Percentiles rank a stretch among this genome's conserved stretches.
These are phyloP conservation scores for Gentiana dahurica DNA, from an alignment of 257 asterid genomes.

Conservation along the genomic window DNA sequence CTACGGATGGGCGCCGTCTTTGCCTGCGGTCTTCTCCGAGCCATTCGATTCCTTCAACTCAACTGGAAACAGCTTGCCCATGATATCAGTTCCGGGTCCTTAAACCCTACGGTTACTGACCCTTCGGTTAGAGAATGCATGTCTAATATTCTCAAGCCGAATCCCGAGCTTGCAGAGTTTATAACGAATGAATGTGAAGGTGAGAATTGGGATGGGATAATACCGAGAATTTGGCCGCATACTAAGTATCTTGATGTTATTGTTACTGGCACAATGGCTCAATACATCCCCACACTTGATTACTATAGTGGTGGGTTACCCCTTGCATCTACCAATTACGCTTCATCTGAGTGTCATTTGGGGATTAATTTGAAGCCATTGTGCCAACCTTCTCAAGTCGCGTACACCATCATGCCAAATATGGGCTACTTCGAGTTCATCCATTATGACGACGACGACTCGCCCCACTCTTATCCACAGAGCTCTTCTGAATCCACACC, in stretches of 20 bases:
- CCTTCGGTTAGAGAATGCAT: constrained; percentile 22
- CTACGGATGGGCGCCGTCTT: constrained; percentile 81
- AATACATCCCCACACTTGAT: constrained; percentile 67
- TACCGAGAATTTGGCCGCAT: constrained; percentile 74
- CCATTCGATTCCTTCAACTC: constrained; percentile 57
- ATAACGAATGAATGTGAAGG: constrained; percentile 42
- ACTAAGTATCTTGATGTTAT: constrained; percentile 67
- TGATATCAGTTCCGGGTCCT: constrained; percentile 44
- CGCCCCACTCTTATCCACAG: not conserved
- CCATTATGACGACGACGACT: constrained; percentile 32
- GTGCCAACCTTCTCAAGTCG: constrained; percentile 44
- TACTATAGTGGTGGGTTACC: constrained; percentile 73
- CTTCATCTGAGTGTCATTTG: constrained; percentile 77
- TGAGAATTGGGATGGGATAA: constrained; percentile 57
- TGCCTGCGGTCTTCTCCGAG: constrained; percentile 73
- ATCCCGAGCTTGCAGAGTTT: constrained; percentile 37
- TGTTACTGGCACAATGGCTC: constrained; percentile 90
- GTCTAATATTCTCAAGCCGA: constrained; percentile 31
- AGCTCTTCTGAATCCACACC: constrained; percentile 29
- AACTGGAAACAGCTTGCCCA: constrained; percentile 50
- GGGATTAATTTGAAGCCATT: constrained; percentile 66
- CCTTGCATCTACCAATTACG: constrained; percentile 65
- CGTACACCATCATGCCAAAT: constrained; percentile 85
- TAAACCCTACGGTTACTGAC: constrained; percentile 44
- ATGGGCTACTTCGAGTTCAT: constrained; percentile 87